Evolutionary conservation across 202 grass and related monocot genomes (phyloP).

Genomic region (Setaria italica): DNA sequence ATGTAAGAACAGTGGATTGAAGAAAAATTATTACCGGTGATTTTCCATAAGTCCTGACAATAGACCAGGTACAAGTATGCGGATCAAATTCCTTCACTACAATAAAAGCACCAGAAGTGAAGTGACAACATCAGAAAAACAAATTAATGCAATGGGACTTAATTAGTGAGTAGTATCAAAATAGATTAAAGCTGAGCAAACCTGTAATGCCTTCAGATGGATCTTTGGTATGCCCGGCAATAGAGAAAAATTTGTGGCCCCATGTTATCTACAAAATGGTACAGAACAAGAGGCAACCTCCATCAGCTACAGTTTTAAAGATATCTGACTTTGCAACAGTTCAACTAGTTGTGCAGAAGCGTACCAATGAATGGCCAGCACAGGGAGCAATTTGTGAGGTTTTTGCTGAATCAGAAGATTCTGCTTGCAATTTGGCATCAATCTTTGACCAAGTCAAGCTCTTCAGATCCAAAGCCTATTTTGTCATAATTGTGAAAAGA

Average conservation of each 20-base stretch:
- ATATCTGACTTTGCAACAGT: slow-evolving; percentile 43
- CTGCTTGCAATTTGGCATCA: slow-evolving; percentile 84
- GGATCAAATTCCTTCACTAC: slow-evolving; percentile 99
- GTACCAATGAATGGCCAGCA: slow-evolving; percentile 99
- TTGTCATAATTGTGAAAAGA: slow-evolving; percentile 25
- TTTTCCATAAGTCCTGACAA: slow-evolving; percentile 88
- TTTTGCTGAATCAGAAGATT: slow-evolving; percentile 57
- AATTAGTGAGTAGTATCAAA: slow-evolving; percentile 26
- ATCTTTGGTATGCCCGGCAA: slow-evolving; percentile 95
- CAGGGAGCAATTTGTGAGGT: slow-evolving; percentile 68
- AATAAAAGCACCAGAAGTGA: slow-evolving; percentile 57
- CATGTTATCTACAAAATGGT: slow-evolving; percentile 72
- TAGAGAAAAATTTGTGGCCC: slow-evolving; percentile 85
- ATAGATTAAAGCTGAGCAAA: slow-evolving; percentile 50
- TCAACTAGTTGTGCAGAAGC: slow-evolving; percentile 31
- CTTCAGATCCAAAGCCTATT: slow-evolving; percentile 89
- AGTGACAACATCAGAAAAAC: slow-evolving; percentile 43
- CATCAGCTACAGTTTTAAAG: slow-evolving; percentile 36
- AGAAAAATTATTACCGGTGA: slow-evolving; percentile 81
- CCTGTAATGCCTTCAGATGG: slow-evolving; percentile 89
- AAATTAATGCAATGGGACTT: slow-evolving; percentile 38
- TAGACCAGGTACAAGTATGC: slow-evolving; percentile 87
- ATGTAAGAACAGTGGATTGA: slow-evolving; percentile 33
- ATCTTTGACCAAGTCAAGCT: slow-evolving; percentile 94
- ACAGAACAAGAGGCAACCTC: slow-evolving; percentile 24